Evolutionary conservation across 305 asterid species (phyloP).

Genomic region (Solanum chacoense): DNA sequence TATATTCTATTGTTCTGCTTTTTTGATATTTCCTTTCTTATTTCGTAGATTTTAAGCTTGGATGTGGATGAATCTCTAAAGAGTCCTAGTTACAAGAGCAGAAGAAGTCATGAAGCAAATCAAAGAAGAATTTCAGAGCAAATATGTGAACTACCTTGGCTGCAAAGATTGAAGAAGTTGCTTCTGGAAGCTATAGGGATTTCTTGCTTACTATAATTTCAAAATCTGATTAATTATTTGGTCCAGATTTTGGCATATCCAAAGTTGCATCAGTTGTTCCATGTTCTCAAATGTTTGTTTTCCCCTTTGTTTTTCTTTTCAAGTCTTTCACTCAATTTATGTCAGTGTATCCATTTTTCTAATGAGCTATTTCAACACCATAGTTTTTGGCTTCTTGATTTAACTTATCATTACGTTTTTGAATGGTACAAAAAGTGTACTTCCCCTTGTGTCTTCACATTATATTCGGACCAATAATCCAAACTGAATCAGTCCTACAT

Average conservation of each 20-base stretch:
- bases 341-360: background rate
- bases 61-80: too few relatives aligned
- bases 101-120: slow-evolving; percentile 60
- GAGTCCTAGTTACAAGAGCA: slow-evolving; percentile 57
- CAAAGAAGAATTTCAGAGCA: slow-evolving; percentile 39
- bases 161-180: slow-evolving; percentile 41
- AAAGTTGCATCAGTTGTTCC: background rate
- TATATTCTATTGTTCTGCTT: too few relatives aligned
- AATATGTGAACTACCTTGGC: slow-evolving; percentile 30
- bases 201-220: slow-evolving; percentile 59
- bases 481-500: background rate
- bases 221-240: background rate
- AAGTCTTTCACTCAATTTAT: background rate
- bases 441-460: background rate
- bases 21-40: too few relatives aligned
- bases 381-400: background rate
- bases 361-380: background rate
- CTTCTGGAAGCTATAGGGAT: slow-evolving; percentile 65
- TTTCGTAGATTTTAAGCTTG: too few relatives aligned
- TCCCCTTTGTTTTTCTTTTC: background rate
- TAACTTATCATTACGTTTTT: background rate
- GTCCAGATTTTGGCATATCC: background rate
- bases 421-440: background rate
- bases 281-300: background rate
- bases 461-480: background rate